Conservation (phyloP, 208 protist species). For the Jaenimonas drosophilae region DNA sequence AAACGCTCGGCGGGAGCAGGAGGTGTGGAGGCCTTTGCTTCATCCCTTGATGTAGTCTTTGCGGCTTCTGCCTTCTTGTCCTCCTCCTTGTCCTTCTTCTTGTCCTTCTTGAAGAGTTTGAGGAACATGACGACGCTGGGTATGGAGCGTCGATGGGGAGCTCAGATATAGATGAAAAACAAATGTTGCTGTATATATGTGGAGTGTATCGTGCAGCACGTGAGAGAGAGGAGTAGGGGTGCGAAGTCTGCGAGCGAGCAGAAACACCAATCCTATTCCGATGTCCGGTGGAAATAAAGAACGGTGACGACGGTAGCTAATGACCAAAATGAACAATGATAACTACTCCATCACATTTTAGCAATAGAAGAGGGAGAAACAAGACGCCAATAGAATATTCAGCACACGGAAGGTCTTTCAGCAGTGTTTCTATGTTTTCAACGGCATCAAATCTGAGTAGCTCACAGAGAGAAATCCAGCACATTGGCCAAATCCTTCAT, state of each 20-base stretch:
- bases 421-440: too few species aligned
- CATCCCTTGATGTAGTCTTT: not conserved
- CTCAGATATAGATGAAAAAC: too few species aligned
- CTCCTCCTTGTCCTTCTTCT: slow-evolving; percentile 23
- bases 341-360: too few species aligned
- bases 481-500: too few species aligned
- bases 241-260: not conserved
- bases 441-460: too few species aligned
- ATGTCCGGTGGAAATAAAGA: too few species aligned
- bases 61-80: not conserved
- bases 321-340: slow-evolving; percentile 1
- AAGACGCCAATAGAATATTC: too few species aligned
- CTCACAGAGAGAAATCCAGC: too few species aligned
- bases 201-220: not conserved
- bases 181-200: slow-evolving; percentile 1
- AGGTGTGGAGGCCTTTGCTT: slow-evolving; percentile 2
- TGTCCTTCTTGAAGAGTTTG: slow-evolving; percentile 79
- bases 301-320: not conserved
- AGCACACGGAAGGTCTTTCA: too few species aligned
- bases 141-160: too few species aligned
- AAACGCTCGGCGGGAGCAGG: slow-evolving; percentile 57
- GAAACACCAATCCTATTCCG: not conserved
- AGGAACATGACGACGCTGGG: not conserved
- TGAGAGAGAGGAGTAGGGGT: not conserved
- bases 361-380: too few species aligned